Evolutionary conservation across 768 basidiomycete genomes (phyloP), one percentile per base, ranked within the genome.

Genomic region (Kwoniella sp.): DNA sequence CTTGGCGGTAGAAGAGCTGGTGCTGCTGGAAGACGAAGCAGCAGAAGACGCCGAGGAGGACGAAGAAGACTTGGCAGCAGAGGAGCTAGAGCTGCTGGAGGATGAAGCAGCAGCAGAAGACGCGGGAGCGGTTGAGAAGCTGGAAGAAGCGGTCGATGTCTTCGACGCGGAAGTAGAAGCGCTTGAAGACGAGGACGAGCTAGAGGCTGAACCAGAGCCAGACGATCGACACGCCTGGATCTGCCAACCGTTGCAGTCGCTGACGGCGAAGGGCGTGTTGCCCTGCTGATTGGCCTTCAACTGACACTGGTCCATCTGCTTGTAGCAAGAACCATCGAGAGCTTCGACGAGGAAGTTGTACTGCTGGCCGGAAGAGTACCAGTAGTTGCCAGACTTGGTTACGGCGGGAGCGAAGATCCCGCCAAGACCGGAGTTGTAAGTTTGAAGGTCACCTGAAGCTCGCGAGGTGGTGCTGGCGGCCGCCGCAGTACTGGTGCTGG

Each of bases 301-400:
- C 26, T 60, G 59, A 53, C 59, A 60, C 25, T 52, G 33, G 50
- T 60, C 29, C 59, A 60, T 60, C 37, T 60, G 59, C 29, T 25
- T 27, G 51, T 60, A 60, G n/a, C 59, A 60, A 24, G 59, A 60
- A 22, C 59, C 50, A n/a, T 25, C 27, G 21, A 60, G 51, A 60
- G 59, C 49, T 29, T 60, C 59, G 24, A 26, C 51, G 2, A 60
- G 36, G 36, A 54, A 60, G 27, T 60, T 60, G 51, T 52, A 60
- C n/a, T 60, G 59, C 37, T 60, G 59, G 26, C 40, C 40, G 1
- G 49, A 52, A 49, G 49, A 52, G 49, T 52, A 54, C 59, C 59
- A 60, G 57, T 49, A 58, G 13, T 58, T 58, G 21, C 57, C 57
- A 15, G 50, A 53, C 36, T 62, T 62, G 26, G 59, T 60, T 13